A percentile compares a stretch with the other conserved stretches of the same genome.
phyloP scores from a whole-genome alignment of 2,329 filamentous ascomycete species.

The Pyrenophora seminiperda region DNA sequence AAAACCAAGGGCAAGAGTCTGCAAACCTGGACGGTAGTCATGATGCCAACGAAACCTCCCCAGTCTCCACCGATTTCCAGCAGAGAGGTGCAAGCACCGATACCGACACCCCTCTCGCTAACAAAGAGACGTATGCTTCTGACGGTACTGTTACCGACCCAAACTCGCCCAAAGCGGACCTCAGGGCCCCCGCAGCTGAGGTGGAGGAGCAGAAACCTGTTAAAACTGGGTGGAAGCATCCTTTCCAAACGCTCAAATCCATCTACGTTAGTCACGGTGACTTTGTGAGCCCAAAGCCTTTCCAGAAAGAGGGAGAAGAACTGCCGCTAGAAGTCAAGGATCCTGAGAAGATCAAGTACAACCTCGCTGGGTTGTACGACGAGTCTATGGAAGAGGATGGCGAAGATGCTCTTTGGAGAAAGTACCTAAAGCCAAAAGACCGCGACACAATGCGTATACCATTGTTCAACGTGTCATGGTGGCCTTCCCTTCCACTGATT shows the following conservation, averaged over 20 bases:
- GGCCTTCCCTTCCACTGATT: slow-evolving; percentile 76
- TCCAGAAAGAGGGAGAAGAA: slow-evolving; percentile 45
- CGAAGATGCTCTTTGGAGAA: slow-evolving; percentile 70
- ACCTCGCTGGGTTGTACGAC: slow-evolving; percentile 39
- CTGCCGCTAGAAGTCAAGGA: slow-evolving; percentile 39
- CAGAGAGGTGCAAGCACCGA: slow-evolving; percentile 39
- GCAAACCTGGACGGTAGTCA: slow-evolving; percentile 25
- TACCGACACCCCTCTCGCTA: slow-evolving; percentile 38
- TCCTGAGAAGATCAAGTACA: slow-evolving; percentile 37
- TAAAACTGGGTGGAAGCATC: slow-evolving; percentile 22
- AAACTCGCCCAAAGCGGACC: slow-evolving; percentile 28
- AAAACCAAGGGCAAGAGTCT: slow-evolving; percentile 14
- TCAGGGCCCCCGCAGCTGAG: slow-evolving; percentile 25
- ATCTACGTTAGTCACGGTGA: slow-evolving; percentile 27
- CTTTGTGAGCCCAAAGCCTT: slow-evolving; percentile 55
- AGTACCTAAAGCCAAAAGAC: slow-evolving; percentile 79
- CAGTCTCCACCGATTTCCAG: slow-evolving; percentile 35
- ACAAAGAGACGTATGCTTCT: slow-evolving; percentile 31
- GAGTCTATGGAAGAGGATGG: slow-evolving; percentile 39
- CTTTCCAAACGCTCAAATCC: slow-evolving; percentile 33
- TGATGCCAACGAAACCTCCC: slow-evolving; percentile 33
- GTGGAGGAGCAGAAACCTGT: slow-evolving; percentile 25
- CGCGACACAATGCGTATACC: slow-evolving; percentile 84
- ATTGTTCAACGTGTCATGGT: slow-evolving; percentile 61
- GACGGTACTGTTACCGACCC: slow-evolving; percentile 30